Evolutionary conservation across 768 basidiomycete genomes (phyloP).

Genomic region (Leccinum ochraceum): DNA sequence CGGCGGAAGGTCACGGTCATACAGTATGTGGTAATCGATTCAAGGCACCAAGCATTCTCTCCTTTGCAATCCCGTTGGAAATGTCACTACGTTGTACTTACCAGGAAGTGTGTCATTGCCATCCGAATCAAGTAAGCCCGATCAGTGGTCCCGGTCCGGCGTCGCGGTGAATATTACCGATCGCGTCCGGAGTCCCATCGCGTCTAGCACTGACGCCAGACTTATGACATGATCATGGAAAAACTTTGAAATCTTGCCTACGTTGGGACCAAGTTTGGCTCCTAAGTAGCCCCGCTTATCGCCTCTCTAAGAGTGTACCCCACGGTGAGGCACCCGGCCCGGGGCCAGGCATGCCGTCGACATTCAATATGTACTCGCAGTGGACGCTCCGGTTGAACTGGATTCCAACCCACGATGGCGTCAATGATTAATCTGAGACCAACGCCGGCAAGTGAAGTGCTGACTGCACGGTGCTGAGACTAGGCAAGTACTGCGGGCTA

Average conservation of each 20-base stretch:
- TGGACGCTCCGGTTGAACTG: too few relatives aligned
- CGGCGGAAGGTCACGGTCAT: neutral
- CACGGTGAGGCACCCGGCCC: too few relatives aligned
- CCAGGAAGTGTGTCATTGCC: neutral
- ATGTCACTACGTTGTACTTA: neutral
- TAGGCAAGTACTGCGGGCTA: neutral
- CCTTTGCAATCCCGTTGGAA: neutral
- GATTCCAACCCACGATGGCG: too few relatives aligned
- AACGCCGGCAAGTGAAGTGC: neutral
- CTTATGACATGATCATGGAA: neutral
- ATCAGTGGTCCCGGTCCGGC: neutral
- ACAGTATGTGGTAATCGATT: neutral
- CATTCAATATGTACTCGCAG: too few relatives aligned
- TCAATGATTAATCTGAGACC: neutral
- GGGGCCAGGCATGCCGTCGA: too few relatives aligned
- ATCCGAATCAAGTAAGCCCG: neutral
- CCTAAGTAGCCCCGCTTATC: too few relatives aligned
- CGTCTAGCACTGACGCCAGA: neutral
- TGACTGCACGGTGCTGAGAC: neutral
- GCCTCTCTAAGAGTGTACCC: neutral
- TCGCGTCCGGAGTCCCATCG: neutral
- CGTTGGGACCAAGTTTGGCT: neutral
- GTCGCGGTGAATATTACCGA: neutral
- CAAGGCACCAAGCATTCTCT: neutral
- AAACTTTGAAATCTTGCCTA: neutral